Evolutionary conservation across 192 early-diverging fungal species (phyloP).

Genomic region (Entomortierella chlamydospora): DNA sequence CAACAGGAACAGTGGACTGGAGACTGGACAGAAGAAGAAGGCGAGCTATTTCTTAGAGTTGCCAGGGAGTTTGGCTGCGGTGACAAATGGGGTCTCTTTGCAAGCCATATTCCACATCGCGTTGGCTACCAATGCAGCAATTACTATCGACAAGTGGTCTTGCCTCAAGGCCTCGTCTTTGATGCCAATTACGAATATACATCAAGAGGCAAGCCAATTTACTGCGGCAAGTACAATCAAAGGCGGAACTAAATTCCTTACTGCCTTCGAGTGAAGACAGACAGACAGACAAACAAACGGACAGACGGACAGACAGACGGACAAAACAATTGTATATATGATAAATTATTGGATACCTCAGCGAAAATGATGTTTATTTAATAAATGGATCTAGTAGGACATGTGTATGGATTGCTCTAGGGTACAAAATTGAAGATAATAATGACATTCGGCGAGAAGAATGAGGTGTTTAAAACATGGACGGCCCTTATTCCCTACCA

Average conservation of each 20-base stretch:
- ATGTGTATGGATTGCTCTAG: neutral
- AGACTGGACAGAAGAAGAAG: slow-evolving; percentile 78
- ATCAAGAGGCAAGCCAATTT: slow-evolving; percentile 40
- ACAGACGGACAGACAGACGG: too few relatives aligned
- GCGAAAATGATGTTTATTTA: too few relatives aligned
- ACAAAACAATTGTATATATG: too few relatives aligned
- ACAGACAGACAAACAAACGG: neutral
- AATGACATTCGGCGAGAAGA: neutral
- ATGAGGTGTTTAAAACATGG: neutral
- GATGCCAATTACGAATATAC: slow-evolving; percentile 63
- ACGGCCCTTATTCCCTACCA: slow-evolving; percentile 20
- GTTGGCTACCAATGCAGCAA: slow-evolving; percentile 74
- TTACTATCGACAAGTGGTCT: slow-evolving; percentile 63
- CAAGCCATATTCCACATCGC: slow-evolving; percentile 69
- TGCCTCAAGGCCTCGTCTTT: slow-evolving; percentile 61
- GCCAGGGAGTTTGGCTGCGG: slow-evolving; percentile 64
- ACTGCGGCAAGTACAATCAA: slow-evolving; percentile 49
- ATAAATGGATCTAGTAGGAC: too few relatives aligned
- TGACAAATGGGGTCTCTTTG: slow-evolving; percentile 72
- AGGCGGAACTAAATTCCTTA: slow-evolving; percentile 1
- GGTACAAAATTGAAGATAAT: neutral
- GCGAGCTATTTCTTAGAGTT: slow-evolving; percentile 66
- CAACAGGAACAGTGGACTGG: slow-evolving; percentile 76
- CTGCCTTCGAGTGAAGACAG: too few relatives aligned
- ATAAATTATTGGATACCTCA: too few relatives aligned